Evolutionary conservation across 2,329 filamentous ascomycete species (phyloP), one percentile per base, ranked within the genome.

Genomic region (Fusarium mangiferae): DNA sequence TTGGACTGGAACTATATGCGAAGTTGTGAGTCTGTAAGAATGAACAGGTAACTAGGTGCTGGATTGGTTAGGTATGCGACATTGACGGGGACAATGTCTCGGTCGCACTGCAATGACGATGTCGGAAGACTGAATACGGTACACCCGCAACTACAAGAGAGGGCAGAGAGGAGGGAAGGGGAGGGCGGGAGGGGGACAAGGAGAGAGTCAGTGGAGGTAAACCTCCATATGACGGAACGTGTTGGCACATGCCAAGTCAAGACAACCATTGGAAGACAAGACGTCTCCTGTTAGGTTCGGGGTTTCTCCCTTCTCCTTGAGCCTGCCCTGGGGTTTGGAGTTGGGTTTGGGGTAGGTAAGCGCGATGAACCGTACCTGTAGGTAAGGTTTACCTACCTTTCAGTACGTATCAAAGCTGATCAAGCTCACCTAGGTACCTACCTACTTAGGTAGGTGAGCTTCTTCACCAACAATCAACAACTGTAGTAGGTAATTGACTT

Each of bases 221-320:
- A 54, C n/a, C 14, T 35, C 15, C 46, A 33, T 18, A 46, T 46
- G 39, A 57, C 28, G 30, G 46, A 57, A 46, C 24, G 22, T 42
- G 26, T 60, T 68, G 39, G 54, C 66, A 69, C 62, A 67, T 67
- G 62, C 45, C 33, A 33, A 33, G 33, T 33, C 33, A 33, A 33
- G 33, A 33, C 30, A 33, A 33, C 12, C 11, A 12, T 12, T 33
- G 30, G 30, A 46, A 22, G 30, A 35, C 30, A 51, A 24, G 48
- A 10, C 22, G 11, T 49, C 48, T 18, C 30, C 22, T 33, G 33
- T 42, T 18, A 24, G n/a, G 41, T 12, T 44, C 15, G 41, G 41
- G n/a, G 7, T n/a, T 42, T 33, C 41, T n/a, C 33, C 54, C 30
- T 35, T 26, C 30, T 33, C 15, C 39, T 45, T 45, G 26, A 24